Percentiles rank a stretch among this genome's conserved stretches.
phyloP scores from a whole-genome alignment of 2,329 filamentous ascomycete species.

The Paecilomyces sp. region DNA sequence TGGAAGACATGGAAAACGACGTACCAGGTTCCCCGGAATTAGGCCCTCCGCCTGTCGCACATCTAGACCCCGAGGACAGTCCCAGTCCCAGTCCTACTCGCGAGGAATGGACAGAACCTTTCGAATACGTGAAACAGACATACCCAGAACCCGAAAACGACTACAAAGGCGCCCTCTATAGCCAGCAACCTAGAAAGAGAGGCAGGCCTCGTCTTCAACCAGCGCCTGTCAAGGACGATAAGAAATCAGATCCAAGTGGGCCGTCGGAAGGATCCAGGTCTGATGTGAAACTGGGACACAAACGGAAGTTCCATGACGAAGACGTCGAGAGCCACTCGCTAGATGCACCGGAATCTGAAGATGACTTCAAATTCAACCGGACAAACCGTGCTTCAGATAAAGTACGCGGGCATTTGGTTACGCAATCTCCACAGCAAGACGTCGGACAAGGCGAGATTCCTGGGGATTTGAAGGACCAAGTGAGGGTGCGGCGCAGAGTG shows the following conservation, averaged over 20 bases:
- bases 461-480: conserved; percentile 8
- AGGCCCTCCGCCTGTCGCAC: conserved; percentile 43
- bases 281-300: conserved; percentile 42
- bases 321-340: conserved; percentile 27
- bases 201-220: conserved; percentile 7
- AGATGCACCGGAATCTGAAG: conserved; percentile 12
- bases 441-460: conserved; percentile 11
- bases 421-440: conserved; percentile 7
- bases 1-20: conserved; percentile 21
- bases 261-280: conserved; percentile 4
- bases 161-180: neutral
- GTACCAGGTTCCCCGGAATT: conserved; percentile 22
- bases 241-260: neutral
- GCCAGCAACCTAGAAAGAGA: conserved; percentile 14
- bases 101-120: neutral
- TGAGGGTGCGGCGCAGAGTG: conserved; percentile 22
- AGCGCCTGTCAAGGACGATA: neutral
- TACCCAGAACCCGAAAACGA: conserved; percentile 9
- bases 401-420: conserved; percentile 3
- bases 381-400: conserved; percentile 14
- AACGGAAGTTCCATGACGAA: conserved; percentile 52
- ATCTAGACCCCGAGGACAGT: conserved; percentile 26
- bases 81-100: conserved; percentile 9
- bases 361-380: conserved; percentile 29
- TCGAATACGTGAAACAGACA: neutral